Evolutionary conservation across 352 stramenopile genomes (phyloP), one percentile per base, ranked within the genome.

Genomic region (Blastocystis sp.): DNA sequence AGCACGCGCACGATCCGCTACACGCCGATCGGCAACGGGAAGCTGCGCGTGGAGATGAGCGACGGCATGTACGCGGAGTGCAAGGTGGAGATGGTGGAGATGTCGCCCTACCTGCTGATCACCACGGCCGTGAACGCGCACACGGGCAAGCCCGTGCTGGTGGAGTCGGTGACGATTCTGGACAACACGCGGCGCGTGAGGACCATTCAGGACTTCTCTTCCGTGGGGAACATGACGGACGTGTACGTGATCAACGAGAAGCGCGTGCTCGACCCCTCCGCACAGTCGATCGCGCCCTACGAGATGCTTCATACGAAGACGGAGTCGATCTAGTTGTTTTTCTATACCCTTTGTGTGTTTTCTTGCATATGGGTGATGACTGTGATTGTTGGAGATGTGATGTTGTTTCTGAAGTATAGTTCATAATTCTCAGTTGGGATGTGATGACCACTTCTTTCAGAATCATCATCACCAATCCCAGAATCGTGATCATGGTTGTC

Each of bases 161-260:
- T 89, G 63, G 84, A 89, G 60, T 89, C 84, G 28, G 68, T 89
- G 45, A 89, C 84, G 28, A 82, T 89, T 21, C 77, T 89, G 40
- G 84, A 89, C 60, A 66, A 54, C 42, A 57, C 34, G 21, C n/a
- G 43, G 11, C 61, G 76, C 54, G 84, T 89, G n/a, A 45, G 84
- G 42, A 89, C 84, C 7, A 74, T 89, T 61, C 84, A 89, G 66
- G 74, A 84, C 19, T 84, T 84, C 42, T 84, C 74, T 4, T 17
- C 57, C 3, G 34, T 34, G 1, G 74, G 74, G 54, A 48, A 17
- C 3, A 57, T 84, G 28, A 84, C 52, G 43, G 74, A 71, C 48
- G 74, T 84, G 24, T 68, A 64, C 43, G 59, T 84, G 40, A 84
- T 84, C 21, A 84, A 84, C 43, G 74, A 84, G 48, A 84, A 1